Base-by-base conservation (phyloP, 345 rosid genomes). In the Aquilaria sinensis region DNA sequence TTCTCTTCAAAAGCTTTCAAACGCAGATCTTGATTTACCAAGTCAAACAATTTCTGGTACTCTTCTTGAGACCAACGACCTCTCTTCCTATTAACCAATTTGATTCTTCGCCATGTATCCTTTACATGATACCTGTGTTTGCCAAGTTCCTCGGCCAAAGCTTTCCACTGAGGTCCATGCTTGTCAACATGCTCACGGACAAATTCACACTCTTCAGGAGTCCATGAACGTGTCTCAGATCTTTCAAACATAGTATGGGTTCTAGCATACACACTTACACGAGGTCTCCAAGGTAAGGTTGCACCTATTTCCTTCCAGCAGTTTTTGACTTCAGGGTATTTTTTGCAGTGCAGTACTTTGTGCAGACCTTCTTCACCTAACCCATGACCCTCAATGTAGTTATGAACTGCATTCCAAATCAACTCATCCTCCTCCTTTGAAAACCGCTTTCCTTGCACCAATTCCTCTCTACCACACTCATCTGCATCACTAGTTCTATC, bases 241-340 rank as follows among this genome's bases (percentile, higher is more conserved):
- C 80, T 78, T 66, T 86, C 81, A 48, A 88, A 90, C 64, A 93
- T 9, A 9, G 64, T 43, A 75, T 84, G 94, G 10, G 86, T 92
- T 43, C 96, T 88, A 63, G 70, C 6, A 59, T 84, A 81, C 13
- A 84, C 72, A 29, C 89, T 81, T 4, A 0, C 0, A 2, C 0
- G 0, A 29, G 85, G 76, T 71, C 98, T 83, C 88, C 85, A 78
- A n/a, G 94, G 90, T 73, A 90, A 47, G 66, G 82, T 78, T 31
- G 80, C 41, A 6, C 75, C 74, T 33, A 88, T 93, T 69, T 86
- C 94, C 74, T 80, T 84, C 96, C 94, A 88, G 59, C 94, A 88
- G 14, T 77, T 69, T 72, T 61, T 86, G 41, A 68, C 4, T 70
- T 77, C 66, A 6, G 71, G 73, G 74, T 83, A 57, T 57, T 46